phyloP scores from a whole-genome alignment of 2,329 filamentous ascomycete genomes.

The Lachnellula subtilissima region DNA sequence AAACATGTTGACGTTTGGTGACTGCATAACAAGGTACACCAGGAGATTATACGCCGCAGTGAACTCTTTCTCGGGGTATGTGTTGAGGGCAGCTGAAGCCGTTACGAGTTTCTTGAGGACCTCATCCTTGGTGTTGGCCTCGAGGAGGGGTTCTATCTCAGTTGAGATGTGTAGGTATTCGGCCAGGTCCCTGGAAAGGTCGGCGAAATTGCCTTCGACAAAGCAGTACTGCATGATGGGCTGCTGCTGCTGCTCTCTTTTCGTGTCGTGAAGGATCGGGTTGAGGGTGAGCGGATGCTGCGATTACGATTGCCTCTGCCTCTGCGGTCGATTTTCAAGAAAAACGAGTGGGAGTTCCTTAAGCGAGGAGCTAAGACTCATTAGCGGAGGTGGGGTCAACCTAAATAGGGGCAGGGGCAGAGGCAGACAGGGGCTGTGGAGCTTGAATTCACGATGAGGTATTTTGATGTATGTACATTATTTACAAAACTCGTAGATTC shows the following conservation, averaged over 20 bases:
- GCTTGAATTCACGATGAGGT: too few relatives aligned
- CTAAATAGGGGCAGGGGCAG: too few relatives aligned
- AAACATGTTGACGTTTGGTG: slow-evolving; percentile 77
- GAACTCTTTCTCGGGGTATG: slow-evolving; percentile 92
- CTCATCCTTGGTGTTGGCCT: slow-evolving; percentile 71
- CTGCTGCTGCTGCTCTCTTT: not conserved
- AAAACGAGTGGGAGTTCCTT: too few relatives aligned
- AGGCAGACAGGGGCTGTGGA: too few relatives aligned
- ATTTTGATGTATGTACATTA: too few relatives aligned
- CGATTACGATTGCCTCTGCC: too few relatives aligned
- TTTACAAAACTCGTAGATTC: not conserved
- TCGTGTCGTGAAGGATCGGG: slow-evolving; percentile 15
- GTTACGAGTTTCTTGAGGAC: slow-evolving; percentile 84
- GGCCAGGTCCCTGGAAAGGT: slow-evolving; percentile 90
- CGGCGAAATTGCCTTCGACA: slow-evolving; percentile 89
- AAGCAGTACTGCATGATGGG: slow-evolving; percentile 47
- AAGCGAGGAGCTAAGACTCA: too few relatives aligned
- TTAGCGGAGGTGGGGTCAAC: too few relatives aligned
- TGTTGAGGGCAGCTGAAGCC: slow-evolving; percentile 71
- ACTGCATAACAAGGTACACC: slow-evolving; percentile 85
- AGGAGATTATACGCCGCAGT: slow-evolving; percentile 95
- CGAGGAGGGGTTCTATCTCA: slow-evolving; percentile 68
- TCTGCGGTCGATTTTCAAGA: too few relatives aligned
- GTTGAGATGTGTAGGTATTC: slow-evolving; percentile 77
- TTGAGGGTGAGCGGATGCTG: too few relatives aligned